phyloP scores from a whole-genome alignment of 305 asterid genomes.

The Withania somnifera region DNA sequence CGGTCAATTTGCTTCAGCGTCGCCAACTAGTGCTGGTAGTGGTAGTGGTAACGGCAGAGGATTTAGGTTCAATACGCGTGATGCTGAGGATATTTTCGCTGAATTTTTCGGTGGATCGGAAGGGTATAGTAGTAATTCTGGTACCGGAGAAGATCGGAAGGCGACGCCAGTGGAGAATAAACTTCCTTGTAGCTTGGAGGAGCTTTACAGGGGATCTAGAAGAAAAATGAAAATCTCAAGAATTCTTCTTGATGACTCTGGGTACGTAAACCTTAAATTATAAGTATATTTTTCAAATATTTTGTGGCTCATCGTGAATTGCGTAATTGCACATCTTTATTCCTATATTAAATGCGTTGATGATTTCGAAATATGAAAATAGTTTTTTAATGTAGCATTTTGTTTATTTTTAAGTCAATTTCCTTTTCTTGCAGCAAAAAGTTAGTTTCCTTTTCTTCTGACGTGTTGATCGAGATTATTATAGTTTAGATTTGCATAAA shows the following conservation, averaged over 20 bases:
- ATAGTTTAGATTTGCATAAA: not conserved
- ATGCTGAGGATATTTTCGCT: slow-evolving; percentile 64
- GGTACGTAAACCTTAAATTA: slow-evolving; percentile 34
- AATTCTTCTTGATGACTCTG: slow-evolving; percentile 42
- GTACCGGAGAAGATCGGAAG: slow-evolving; percentile 38
- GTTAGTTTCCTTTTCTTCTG: not conserved
- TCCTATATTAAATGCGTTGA: not conserved
- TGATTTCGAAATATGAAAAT: not conserved
- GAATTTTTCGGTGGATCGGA: slow-evolving; percentile 60
- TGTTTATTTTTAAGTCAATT: not conserved
- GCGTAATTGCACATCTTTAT: not conserved
- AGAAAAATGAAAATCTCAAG: slow-evolving; percentile 89
- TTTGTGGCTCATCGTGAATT: not conserved
- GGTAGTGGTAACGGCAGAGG: slow-evolving; percentile 8
- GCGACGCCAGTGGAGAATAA: slow-evolving; percentile 74
- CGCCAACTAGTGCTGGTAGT: slow-evolving; percentile 17
- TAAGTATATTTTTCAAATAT: not conserved
- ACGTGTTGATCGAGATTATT: not conserved
- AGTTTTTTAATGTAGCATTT: not conserved
- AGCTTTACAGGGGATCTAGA: slow-evolving; percentile 69
- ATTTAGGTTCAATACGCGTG: slow-evolving; percentile 42
- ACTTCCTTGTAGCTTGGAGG: slow-evolving; percentile 81
- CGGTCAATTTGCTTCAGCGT: slow-evolving; percentile 23
- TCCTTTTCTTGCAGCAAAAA: not conserved
- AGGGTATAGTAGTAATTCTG: slow-evolving; percentile 19